Evolutionary conservation across 352 stramenopile species (phyloP), one percentile per base, ranked within the genome.

Genomic region (Detonula confervacea): DNA sequence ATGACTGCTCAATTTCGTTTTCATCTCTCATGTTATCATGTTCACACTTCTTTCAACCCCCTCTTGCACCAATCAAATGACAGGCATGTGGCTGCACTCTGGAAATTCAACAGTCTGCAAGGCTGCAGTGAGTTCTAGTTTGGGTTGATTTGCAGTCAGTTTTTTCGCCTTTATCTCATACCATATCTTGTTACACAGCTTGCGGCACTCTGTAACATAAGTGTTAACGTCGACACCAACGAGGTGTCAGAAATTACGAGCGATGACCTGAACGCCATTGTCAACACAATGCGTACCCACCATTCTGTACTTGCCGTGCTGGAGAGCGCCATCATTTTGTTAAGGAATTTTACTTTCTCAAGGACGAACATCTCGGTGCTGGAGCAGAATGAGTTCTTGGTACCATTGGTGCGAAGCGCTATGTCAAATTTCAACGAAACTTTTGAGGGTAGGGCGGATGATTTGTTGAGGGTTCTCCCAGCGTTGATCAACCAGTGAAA

Each of bases 331-430:
- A 76, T 84, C 1, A 74, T 84, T 18, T 22, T 84, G 0, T 44
- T 84, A 25, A 66, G 71, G 39, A 84, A 84, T 37, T 77, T 74
- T 12, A 80, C 77, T 16, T 84, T 75, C 24, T 80, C 61, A 22
- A 47, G 55, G 0, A 56, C 47, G 11, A 84, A 84, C 47, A 66
- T 62, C 35, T 16, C 51, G 6, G 16, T 80, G 25, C 47, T 84
- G 20, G 55, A 76, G 46, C 39, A 73, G 60, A 78, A 84, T 63
- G 18, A 0, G 7, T 61, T 52, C 44, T 57, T 84, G 11, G 22
- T 57, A 33, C 12, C 52, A 25, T 72, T 84, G 30, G 33, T 84
- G 30, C 56, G 24, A 27, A 20, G 30, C 1, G 69, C 69, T 2
- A 70, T 73, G 57, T 39, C 35, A 12, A 78, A 54, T 49, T 67